Base-by-base conservation (phyloP, 2,329 filamentous ascomycete species). In the Botrytis fragariae region DNA sequence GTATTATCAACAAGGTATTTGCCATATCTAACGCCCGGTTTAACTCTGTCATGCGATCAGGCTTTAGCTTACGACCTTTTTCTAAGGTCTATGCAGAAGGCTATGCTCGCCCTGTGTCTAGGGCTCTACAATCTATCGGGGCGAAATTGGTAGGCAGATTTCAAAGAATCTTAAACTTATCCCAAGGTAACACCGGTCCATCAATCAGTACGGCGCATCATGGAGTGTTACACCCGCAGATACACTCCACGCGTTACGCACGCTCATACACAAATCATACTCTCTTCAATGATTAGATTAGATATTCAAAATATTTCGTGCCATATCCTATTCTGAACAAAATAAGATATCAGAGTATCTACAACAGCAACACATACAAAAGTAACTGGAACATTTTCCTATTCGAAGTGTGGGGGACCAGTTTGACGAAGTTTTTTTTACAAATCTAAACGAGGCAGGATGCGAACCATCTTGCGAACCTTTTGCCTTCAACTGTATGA, bases 1-100 rank as follows among this genome's bases (percentile, higher is more conserved):
- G 10, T 51, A 16, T 20, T 42, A 65, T 71, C 42, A 69, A 44
- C 42, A 48, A 72, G 71, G 32, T 61, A 61, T 18, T 20, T 72
- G 25, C 63, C 20, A 42, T 44, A 60, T 51, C 32, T 42, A 42
- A 32, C 71, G 63, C 54, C 63, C 71, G 25, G 8, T 20, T 72
- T 61, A 3, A 45, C 37, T 48, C 68, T 61, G 18, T 72, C 63
- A 61, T 69, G 71, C 71, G 42, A 72, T 60, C 54, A 69, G 62
- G 62, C 71, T 72, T 32, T 69, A 44, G n/a, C 51, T 68, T 39
- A 51, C 68, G 63, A 32, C 39, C 37, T 14, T 25, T 25, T 61
- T 44, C 48, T n/a, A 45, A 45, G 35, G 29, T 35, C 63, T 61
- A 48, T 51, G 37, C 59, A 68, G 51, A 51, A 59, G 51, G 51